These are phyloP conservation scores for Ceratocystis diversiconidia DNA, from an alignment of 2,329 filamentous ascomycete species.

Conservation along the genomic window DNA sequence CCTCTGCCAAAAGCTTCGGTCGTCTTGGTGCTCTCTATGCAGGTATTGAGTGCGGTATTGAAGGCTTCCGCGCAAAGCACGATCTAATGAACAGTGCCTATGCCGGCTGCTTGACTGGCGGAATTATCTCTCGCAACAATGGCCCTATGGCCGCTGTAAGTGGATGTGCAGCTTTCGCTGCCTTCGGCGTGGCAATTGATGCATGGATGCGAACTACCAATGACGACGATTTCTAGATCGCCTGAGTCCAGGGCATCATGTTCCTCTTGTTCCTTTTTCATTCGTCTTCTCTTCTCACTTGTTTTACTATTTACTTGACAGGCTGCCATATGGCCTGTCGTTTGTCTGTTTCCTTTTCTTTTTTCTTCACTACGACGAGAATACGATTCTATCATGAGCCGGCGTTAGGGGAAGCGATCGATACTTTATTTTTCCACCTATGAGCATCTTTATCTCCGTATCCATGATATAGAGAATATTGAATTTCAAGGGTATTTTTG, in stretches of 20 bases:
- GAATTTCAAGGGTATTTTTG: not conserved
- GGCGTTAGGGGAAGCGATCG: not conserved
- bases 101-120: constrained; percentile 83
- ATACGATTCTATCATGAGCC: not conserved
- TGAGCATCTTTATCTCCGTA: not conserved
- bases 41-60: constrained; percentile 90
- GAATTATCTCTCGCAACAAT: constrained; percentile 69
- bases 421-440: not conserved
- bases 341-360: not conserved
- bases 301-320: not conserved
- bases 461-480: not conserved
- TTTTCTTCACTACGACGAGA: not conserved
- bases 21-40: constrained; percentile 82
- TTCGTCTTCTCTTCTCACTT: constrained; percentile 2
- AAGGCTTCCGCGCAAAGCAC: constrained; percentile 85
- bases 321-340: not conserved
- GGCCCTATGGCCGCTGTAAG: constrained; percentile 79
- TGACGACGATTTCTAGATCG: constrained; percentile 31
- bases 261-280: constrained; percentile 10
- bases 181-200: constrained; percentile 85
- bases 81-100: constrained; percentile 77
- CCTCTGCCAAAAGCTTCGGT: constrained; percentile 86
- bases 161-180: constrained; percentile 86
- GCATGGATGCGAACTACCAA: constrained; percentile 71
- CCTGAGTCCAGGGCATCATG: not conserved